These are phyloP conservation scores for Helminthosporium solani DNA, from an alignment of 2,329 filamentous ascomycete genomes.

Conservation along the genomic window DNA sequence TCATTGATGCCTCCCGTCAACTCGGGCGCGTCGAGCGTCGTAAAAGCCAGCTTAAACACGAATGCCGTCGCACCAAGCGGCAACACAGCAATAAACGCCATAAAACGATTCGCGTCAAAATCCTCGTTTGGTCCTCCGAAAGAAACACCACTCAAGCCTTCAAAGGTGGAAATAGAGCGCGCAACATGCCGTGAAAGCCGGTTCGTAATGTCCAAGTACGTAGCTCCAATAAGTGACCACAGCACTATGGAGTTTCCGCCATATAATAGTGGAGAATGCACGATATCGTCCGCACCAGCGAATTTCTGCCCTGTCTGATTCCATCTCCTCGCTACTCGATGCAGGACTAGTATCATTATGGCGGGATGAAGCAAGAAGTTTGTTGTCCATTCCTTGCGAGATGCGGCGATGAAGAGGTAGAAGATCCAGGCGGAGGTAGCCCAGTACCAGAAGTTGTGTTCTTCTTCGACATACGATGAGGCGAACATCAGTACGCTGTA, in stretches of 20 bases:
- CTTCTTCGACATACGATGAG: conserved; percentile 96
- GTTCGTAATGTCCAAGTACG: conserved; percentile 64
- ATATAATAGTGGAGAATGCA: conserved; percentile 55
- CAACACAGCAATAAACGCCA: conserved; percentile 34
- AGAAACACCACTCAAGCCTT: conserved; percentile 13
- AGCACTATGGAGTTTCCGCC: conserved; percentile 61
- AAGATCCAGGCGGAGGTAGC: conserved; percentile 67
- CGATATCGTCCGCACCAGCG: conserved; percentile 85
- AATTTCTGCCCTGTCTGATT: conserved; percentile 98
- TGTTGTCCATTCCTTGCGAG: conserved; percentile 30
- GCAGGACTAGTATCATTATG: conserved; percentile 57
- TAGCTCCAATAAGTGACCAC: conserved; percentile 70
- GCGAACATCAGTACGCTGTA: conserved; percentile 96
- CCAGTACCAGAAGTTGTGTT: conserved; percentile 99
- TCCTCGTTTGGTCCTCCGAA: conserved; percentile 16
- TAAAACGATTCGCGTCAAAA: conserved; percentile 31
- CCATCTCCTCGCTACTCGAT: conserved; percentile 75
- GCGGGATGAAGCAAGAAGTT: conserved; percentile 33
- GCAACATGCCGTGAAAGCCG: conserved; percentile 44
- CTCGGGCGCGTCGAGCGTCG: conserved; percentile 83
- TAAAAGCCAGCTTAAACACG: conserved; percentile 88
- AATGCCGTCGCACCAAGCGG: conserved; percentile 60
- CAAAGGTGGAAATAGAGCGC: conserved; percentile 27
- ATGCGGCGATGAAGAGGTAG: conserved; percentile 47
- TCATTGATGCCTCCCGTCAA: conserved; percentile 51